Evolutionary conservation across 257 asterid species (phyloP).

Genomic region (Gynochthodes officinalis): DNA sequence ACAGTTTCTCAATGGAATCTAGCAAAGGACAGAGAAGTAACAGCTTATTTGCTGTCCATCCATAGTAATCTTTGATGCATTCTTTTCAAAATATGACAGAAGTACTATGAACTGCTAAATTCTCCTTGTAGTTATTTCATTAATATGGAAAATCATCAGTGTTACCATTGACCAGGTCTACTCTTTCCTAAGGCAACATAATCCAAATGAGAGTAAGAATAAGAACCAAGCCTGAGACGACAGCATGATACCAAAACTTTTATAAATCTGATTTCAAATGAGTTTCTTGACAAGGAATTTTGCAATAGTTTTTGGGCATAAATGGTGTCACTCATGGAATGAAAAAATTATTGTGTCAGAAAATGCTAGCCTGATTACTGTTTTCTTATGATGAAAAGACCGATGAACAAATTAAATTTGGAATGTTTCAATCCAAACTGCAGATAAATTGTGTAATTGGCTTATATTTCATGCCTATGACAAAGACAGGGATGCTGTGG

Average conservation of each 20-base stretch:
- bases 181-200: background rate
- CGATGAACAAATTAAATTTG: background rate
- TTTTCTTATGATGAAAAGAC: background rate
- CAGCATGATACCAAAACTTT: background rate
- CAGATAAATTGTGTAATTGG: background rate
- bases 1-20: constrained; percentile 9
- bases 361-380: background rate
- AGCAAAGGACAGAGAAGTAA: background rate
- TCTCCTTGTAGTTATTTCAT: background rate
- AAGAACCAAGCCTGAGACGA: background rate
- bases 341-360: background rate
- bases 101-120: background rate
- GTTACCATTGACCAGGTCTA: background rate
- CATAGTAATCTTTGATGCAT: background rate
- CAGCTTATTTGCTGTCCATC: background rate
- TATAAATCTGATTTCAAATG: background rate
- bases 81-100: background rate
- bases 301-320: background rate
- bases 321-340: background rate
- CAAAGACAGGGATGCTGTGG: background rate
- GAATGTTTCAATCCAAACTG: background rate
- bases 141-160: background rate
- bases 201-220: background rate
- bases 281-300: background rate
- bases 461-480: background rate